Evolutionary conservation across 1,284 basidiomycete species (phyloP).

Genomic region (Leccinum subrobustum): DNA sequence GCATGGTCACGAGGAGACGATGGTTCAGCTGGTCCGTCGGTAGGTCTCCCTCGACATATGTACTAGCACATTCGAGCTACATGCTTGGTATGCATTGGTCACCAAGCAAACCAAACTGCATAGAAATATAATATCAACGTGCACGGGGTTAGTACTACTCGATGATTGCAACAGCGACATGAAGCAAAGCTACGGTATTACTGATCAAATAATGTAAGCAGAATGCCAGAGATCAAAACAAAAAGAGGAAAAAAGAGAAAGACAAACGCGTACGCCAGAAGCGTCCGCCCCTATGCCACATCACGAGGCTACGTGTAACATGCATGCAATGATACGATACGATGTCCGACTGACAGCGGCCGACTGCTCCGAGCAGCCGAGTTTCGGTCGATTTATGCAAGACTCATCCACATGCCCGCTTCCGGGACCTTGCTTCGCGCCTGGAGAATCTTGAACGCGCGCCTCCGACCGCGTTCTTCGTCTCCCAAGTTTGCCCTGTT

Average conservation of each 20-base stretch:
- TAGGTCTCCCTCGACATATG: neutral
- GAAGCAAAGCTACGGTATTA: slow-evolving; percentile 33
- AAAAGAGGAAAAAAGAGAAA: neutral
- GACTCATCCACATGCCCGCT: slow-evolving; percentile 76
- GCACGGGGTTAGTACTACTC: slow-evolving; percentile 15
- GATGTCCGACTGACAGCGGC: neutral
- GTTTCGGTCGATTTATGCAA: slow-evolving; percentile 40
- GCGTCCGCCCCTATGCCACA: slow-evolving; percentile 10
- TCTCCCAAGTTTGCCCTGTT: slow-evolving; percentile 21
- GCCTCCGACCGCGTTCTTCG: slow-evolving; percentile 50
- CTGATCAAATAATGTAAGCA: slow-evolving; percentile 34
- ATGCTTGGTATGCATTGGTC: neutral
- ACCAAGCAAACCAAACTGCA: slow-evolving; percentile 3
- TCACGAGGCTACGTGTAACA: neutral
- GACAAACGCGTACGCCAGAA: slow-evolving; percentile 12
- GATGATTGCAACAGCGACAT: slow-evolving; percentile 32
- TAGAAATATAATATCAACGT: slow-evolving; percentile 14
- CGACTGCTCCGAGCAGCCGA: neutral
- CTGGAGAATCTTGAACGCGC: slow-evolving; percentile 65
- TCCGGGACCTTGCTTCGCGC: slow-evolving; percentile 58
- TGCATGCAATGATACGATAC: neutral
- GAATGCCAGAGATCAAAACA: neutral
- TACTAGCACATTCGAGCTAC: neutral
- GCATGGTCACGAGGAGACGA: neutral
- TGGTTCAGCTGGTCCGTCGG: neutral